A percentile compares a stretch with the other conserved stretches of the same genome.
These are phyloP conservation scores for Serendipita sp. DNA, from an alignment of 768 basidiomycete genomes.

Conservation along the genomic window DNA sequence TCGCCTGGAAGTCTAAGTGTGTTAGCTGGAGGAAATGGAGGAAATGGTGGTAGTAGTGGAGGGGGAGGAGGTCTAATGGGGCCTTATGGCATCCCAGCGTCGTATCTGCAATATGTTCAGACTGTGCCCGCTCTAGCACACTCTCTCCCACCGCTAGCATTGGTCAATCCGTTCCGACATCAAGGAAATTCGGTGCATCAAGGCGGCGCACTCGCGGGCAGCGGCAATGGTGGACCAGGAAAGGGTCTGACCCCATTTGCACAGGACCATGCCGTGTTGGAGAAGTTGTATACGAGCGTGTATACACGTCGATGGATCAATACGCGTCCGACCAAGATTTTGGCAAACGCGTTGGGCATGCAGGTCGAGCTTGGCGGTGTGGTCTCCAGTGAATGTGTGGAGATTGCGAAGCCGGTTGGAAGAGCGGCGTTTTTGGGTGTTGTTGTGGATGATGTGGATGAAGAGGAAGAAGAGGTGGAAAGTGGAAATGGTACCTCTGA, in stretches of 20 bases:
- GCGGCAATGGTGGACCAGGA: not conserved
- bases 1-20: too few species aligned
- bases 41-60: not conserved
- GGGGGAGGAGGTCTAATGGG: not conserved
- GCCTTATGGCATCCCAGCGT: not conserved
- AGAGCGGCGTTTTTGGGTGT: not conserved
- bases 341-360: not conserved
- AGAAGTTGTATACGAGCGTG: not conserved
- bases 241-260: not conserved
- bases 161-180: not conserved
- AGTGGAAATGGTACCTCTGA: too few species aligned
- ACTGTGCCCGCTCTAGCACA: not conserved
- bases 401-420: not conserved
- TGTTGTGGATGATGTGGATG: not conserved
- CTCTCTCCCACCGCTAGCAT: not conserved
- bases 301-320: not conserved
- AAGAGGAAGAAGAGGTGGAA: not conserved
- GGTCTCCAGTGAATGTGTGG: not conserved
- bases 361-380: constrained; percentile 1
- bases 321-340: not conserved
- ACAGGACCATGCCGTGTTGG: constrained; percentile 3
- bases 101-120: not conserved
- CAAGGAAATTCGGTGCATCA: not conserved
- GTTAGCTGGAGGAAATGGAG: too few species aligned
- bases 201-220: not conserved